phyloP scores from a whole-genome alignment of 768 basidiomycete genomes.

The Collybia mongolica region DNA sequence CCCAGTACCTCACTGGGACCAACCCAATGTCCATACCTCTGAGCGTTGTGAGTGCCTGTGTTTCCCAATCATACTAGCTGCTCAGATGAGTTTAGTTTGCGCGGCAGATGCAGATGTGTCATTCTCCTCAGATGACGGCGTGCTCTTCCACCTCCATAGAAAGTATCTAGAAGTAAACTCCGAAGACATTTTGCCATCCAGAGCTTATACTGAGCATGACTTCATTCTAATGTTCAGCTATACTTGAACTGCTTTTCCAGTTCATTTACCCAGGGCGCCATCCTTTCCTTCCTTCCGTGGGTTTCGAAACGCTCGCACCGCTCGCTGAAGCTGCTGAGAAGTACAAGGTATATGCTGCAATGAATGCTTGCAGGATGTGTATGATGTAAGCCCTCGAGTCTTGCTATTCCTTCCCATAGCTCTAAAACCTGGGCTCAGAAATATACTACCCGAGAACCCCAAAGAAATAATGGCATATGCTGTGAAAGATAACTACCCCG shows the following conservation, averaged over 20 bases:
- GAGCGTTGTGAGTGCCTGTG: no score
- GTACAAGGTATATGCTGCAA: conserved; percentile 4
- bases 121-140: conserved; percentile 3
- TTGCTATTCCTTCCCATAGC: no score
- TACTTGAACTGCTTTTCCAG: conserved; percentile 5
- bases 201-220: neutral
- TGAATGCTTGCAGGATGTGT: conserved; percentile 5
- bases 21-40: no score
- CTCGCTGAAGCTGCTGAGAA: conserved; percentile 9
- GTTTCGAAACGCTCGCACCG: neutral
- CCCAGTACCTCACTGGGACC: no score
- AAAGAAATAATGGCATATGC: neutral
- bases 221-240: neutral
- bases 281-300: conserved; percentile 1
- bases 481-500: neutral
- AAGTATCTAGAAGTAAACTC: conserved; percentile 2
- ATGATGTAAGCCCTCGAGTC: conserved; percentile 6
- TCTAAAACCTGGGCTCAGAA: neutral
- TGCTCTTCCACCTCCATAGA: conserved; percentile 9
- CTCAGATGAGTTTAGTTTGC: neutral
- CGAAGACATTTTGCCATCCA: neutral
- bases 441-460: neutral
- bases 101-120: neutral
- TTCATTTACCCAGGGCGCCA: conserved; percentile 10
- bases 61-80: no score